A percentile compares a stretch with the other conserved stretches of the same genome.
Evolutionary conservation across 768 basidiomycete genomes (phyloP).

Genomic region (Ramaria sp.): DNA sequence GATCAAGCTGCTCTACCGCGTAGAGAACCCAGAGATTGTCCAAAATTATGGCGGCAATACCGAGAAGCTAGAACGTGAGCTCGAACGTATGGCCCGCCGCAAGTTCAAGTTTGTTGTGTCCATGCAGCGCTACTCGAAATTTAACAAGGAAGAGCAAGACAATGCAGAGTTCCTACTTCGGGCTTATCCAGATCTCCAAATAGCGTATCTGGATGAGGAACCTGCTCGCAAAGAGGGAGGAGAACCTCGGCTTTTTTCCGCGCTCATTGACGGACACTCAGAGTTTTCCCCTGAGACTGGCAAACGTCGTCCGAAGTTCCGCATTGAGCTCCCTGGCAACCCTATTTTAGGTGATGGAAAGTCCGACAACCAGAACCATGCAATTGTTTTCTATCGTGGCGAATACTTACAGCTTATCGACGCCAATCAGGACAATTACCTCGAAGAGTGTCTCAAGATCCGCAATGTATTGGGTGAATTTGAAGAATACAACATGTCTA

Average conservation of each 20-base stretch:
- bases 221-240: constrained; percentile 71
- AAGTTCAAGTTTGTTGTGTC: constrained; percentile 99
- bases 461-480: constrained; percentile 96
- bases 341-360: constrained; percentile 99
- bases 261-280: constrained; percentile 94
- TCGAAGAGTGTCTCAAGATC: constrained; percentile 98
- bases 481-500: constrained; percentile 84
- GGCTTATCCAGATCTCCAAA: constrained; percentile 97
- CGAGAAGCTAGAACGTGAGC: constrained; percentile 87
- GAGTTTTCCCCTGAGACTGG: constrained; percentile 85
- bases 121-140: constrained; percentile 98
- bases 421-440: constrained; percentile 98
- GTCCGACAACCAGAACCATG: constrained; percentile 99
- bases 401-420: constrained; percentile 99
- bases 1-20: constrained; percentile 96
- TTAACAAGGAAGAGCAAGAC: constrained; percentile 98
- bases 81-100: constrained; percentile 92
- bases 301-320: constrained; percentile 92
- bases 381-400: constrained; percentile 97
- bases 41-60: constrained; percentile 95
- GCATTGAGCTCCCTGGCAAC: constrained; percentile 94
- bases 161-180: constrained; percentile 96
- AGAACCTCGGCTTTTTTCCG: constrained; percentile 84
- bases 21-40: constrained; percentile 97
- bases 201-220: constrained; percentile 96